These are phyloP conservation scores for Melastoma malabathricum DNA, from an alignment of 345 rosid species.

Conservation along the genomic window DNA sequence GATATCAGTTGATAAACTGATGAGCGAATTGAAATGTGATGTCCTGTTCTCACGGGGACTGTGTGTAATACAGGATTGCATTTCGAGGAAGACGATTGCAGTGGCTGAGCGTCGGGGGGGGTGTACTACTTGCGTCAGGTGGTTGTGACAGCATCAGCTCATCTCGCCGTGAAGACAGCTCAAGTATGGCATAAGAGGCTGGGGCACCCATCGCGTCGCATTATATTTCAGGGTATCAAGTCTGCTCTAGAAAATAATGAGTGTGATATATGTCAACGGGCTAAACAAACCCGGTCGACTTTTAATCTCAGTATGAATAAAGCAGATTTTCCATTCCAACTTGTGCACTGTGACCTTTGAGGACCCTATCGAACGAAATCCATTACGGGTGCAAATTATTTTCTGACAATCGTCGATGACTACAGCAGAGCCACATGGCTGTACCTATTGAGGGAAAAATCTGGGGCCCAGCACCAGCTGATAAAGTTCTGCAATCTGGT, in stretches of 20 bases:
- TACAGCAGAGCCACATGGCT: background rate
- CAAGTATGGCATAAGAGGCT: background rate
- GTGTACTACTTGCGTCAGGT: constrained; percentile 2
- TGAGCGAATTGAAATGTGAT: background rate
- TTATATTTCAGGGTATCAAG: background rate
- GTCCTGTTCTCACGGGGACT: background rate
- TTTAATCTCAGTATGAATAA: background rate
- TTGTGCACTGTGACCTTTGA: constrained; percentile 2
- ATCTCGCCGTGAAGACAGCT: background rate
- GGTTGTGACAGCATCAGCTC: background rate
- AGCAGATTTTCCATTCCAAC: no score
- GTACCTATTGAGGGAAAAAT: background rate
- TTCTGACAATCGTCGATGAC: background rate
- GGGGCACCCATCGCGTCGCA: constrained; percentile 2
- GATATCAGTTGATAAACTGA: constrained; percentile 4
- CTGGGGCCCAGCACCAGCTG: background rate
- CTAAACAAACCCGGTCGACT: constrained; percentile 2
- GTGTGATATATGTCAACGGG: constrained; percentile 7
- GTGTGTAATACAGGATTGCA: constrained; percentile 5
- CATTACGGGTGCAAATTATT: background rate
- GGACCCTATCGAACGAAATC: background rate
- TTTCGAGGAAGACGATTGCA: constrained; percentile 7
- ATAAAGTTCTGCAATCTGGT: background rate
- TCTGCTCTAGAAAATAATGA: background rate
- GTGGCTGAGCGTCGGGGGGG: constrained; percentile 4